A percentile compares a stretch with the other conserved stretches of the same genome.
Conservation (phyloP, 2,329 filamentous ascomycete genomes). For the Fusarium sp. region DNA sequence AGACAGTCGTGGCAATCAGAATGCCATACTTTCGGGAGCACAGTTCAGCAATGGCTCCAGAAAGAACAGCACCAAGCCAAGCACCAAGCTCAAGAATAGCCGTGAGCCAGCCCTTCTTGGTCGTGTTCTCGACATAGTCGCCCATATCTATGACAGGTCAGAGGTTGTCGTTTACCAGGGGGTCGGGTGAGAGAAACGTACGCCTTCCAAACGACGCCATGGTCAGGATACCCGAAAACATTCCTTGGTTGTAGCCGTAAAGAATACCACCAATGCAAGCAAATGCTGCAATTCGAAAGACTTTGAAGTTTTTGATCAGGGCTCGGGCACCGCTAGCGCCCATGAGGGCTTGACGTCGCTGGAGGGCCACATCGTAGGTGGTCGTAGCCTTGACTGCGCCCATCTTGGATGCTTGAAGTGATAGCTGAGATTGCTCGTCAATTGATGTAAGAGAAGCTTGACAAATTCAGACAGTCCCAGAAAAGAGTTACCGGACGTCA, state of each 20-base stretch:
- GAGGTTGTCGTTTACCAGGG: not conserved
- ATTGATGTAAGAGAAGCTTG: not conserved
- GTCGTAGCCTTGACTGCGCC: constrained; percentile 16
- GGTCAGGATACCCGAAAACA: constrained; percentile 58
- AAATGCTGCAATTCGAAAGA: constrained; percentile 67
- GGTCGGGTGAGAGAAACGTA: not conserved
- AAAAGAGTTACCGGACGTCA: not conserved
- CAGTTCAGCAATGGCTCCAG: constrained; percentile 53
- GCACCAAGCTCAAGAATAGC: constrained; percentile 61
- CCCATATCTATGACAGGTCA: constrained; percentile 38
- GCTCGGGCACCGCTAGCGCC: constrained; percentile 63
- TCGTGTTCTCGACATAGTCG: constrained; percentile 56
- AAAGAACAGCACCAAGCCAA: constrained; percentile 61
- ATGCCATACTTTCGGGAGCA: constrained; percentile 51
- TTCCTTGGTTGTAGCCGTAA: constrained; percentile 63
- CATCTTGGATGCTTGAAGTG: not conserved
- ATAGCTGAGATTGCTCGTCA: not conserved
- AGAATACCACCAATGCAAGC: constrained; percentile 56
- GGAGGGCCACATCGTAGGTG: constrained; percentile 63
- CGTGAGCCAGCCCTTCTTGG: constrained; percentile 66
- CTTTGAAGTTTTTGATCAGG: constrained; percentile 69
- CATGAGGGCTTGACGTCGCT: constrained; percentile 65
- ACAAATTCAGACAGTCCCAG: not conserved
- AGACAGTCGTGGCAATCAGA: constrained; percentile 50
- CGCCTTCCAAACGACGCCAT: constrained; percentile 57